Base-by-base conservation (phyloP, 768 basidiomycete species). In the Boletus tylopilopsis region DNA sequence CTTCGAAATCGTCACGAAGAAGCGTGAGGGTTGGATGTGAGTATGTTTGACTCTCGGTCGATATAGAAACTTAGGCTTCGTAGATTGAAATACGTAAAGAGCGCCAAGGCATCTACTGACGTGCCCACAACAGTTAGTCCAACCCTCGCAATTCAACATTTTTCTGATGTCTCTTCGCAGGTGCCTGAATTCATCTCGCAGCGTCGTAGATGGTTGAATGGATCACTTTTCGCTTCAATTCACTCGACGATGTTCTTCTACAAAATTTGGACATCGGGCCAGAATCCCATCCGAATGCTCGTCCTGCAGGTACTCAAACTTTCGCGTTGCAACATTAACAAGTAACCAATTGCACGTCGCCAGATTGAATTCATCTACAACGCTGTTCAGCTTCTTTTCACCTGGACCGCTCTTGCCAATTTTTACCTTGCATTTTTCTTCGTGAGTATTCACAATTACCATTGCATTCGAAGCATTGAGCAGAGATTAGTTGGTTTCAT, bases 371-470 rank as follows among this genome's bases (percentile, higher is more conserved):
- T 93, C 66, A 81, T 93, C 57, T 97, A 96, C 72, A 95, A 95
- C 59, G 83, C 85, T 2, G 58, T 94, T 24, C 89, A 94, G 58
- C 82, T 97, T 21, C 35, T 96, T 47, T 96, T 98, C 69, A 88
- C 93, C 13, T 98, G 94, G 94, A 94, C 93, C 9, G 81, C 86
- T 15, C 73, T 95, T 37, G 94, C 90, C 27, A 95, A 94, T 67
- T 96, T 93, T 72, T 96, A 92, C 66, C 76, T 95, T 44, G 89
- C 92, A 35, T 94, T 94, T 75, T 94, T 89, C 79, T 94, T 94
- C 70, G 87, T 90, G 59, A 70, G 87, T 76, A 16, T 40, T 51
- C n/a, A 24, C 59, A 15, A 43, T 49, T 1, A 61, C 62, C 39
- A 25, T 55, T 24, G 43, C 60, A 19, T 53, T 6, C 42, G n/a